These are phyloP conservation scores for Tricholoma hemisulphureum DNA, from an alignment of 768 basidiomycete species.

Conservation along the genomic window DNA sequence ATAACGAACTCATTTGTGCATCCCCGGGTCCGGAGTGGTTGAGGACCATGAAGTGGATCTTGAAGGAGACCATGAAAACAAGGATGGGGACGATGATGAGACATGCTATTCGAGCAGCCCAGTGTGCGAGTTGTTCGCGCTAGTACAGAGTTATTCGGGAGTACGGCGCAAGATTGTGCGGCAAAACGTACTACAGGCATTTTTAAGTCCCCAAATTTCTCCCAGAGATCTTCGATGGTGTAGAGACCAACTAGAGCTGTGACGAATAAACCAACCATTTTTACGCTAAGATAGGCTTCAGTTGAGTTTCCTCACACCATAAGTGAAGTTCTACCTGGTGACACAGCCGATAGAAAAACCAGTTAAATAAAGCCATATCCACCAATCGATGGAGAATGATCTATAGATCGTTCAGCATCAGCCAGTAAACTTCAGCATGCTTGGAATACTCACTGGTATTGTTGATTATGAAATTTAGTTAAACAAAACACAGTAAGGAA, in stretches of 20 bases:
- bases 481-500: slow-evolving; percentile 94
- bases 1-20: slow-evolving; percentile 97
- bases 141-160: slow-evolving; percentile 27
- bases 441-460: slow-evolving; percentile 69
- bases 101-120: slow-evolving; percentile 81
- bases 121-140: slow-evolving; percentile 88
- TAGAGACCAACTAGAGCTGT: slow-evolving; percentile 94
- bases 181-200: slow-evolving; percentile 74
- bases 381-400: slow-evolving; percentile 96
- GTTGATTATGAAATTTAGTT: slow-evolving; percentile 96
- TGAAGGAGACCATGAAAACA: slow-evolving; percentile 94
- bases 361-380: slow-evolving; percentile 91
- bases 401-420: slow-evolving; percentile 37
- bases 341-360: slow-evolving; percentile 95
- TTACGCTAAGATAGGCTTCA: slow-evolving; percentile 58
- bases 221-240: slow-evolving; percentile 97
- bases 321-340: slow-evolving; percentile 57
- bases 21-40: slow-evolving; percentile 96
- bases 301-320: background rate
- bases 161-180: background rate
- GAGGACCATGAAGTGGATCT: slow-evolving; percentile 92
- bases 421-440: background rate
- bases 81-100: slow-evolving; percentile 88
- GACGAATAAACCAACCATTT: slow-evolving; percentile 94
- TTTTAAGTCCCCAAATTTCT: slow-evolving; percentile 93